Conservation (phyloP, 805 yeast species). For the Candida broadrunensis region DNA sequence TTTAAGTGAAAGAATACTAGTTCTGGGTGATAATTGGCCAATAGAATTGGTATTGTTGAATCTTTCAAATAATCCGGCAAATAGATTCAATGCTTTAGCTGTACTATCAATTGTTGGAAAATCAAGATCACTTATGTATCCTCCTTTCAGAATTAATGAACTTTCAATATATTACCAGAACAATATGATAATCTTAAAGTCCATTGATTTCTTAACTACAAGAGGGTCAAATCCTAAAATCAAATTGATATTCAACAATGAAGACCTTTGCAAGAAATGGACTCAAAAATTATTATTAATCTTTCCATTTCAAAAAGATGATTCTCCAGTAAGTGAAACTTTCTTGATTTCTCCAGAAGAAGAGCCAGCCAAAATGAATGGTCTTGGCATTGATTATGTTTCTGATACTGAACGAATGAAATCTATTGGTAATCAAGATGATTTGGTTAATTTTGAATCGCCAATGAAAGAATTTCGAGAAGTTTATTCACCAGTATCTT, state of each 20-base stretch:
- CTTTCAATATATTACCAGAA: slow-evolving; percentile 18
- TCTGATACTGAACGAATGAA: slow-evolving; percentile 4
- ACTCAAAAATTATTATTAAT: slow-evolving; percentile 24
- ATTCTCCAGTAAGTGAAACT: slow-evolving; percentile 17
- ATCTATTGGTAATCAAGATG: neutral
- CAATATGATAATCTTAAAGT: slow-evolving; percentile 9
- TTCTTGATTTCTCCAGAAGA: slow-evolving; percentile 17
- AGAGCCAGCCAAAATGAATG: slow-evolving; percentile 19
- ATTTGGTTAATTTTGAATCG: slow-evolving; percentile 1
- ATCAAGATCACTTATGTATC: slow-evolving; percentile 33
- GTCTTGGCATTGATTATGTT: slow-evolving; percentile 32
- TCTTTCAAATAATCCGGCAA: slow-evolving; percentile 15
- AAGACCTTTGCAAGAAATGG: slow-evolving; percentile 25
- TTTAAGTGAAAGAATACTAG: neutral
- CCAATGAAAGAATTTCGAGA: neutral
- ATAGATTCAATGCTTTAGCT: slow-evolving; percentile 35
- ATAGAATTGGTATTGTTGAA: slow-evolving; percentile 18
- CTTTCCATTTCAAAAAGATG: slow-evolving; percentile 28
- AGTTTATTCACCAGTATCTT: slow-evolving; percentile 1
- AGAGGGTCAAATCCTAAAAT: slow-evolving; percentile 10
- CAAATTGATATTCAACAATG: slow-evolving; percentile 12
- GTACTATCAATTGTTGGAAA: slow-evolving; percentile 19
- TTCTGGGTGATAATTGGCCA: slow-evolving; percentile 2
- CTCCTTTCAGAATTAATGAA: slow-evolving; percentile 42
- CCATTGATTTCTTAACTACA: slow-evolving; percentile 16